Evolutionary conservation across 2,329 filamentous ascomycete species (phyloP).

Genomic region (Exophiala bonariae): DNA sequence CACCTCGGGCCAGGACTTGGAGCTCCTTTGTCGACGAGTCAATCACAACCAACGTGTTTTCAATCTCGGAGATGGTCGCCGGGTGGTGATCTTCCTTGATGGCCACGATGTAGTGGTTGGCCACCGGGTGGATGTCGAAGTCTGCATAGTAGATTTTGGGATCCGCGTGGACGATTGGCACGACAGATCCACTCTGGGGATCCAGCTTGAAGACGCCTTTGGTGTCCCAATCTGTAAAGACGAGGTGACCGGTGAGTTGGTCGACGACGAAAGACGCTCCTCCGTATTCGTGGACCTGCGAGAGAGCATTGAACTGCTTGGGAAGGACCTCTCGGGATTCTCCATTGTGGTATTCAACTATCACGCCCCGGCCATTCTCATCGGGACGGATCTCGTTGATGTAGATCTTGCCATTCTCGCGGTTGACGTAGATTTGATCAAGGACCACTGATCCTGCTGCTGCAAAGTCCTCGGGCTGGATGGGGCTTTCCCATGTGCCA

Average conservation of each 20-base stretch:
- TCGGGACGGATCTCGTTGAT: slow-evolving; percentile 37
- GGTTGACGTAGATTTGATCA: slow-evolving; percentile 33
- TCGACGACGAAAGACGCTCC: slow-evolving; percentile 46
- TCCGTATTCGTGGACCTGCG: slow-evolving; percentile 55
- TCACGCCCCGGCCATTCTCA: slow-evolving; percentile 43
- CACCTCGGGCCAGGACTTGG: slow-evolving; percentile 41
- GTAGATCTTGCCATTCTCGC: slow-evolving; percentile 33
- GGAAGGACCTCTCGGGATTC: slow-evolving; percentile 45
- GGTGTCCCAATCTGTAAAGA: slow-evolving; percentile 48
- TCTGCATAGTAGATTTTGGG: slow-evolving; percentile 46
- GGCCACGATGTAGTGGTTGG: slow-evolving; percentile 47
- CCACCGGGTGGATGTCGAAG: slow-evolving; percentile 44
- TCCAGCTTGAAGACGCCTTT: slow-evolving; percentile 46
- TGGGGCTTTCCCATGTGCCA: slow-evolving; percentile 41
- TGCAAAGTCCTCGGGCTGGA: slow-evolving; percentile 35
- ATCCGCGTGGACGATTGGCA: slow-evolving; percentile 32
- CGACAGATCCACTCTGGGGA: slow-evolving; percentile 37
- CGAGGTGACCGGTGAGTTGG: slow-evolving; percentile 39
- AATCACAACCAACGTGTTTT: slow-evolving; percentile 36
- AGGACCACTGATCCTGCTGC: slow-evolving; percentile 35
- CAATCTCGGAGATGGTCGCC: slow-evolving; percentile 29
- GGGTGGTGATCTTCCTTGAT: slow-evolving; percentile 52
- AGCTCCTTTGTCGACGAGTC: slow-evolving; percentile 33
- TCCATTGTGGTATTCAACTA: slow-evolving; percentile 44
- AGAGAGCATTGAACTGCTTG: slow-evolving; percentile 43